Percentiles rank a stretch among this genome's conserved stretches.
Evolutionary conservation across 768 basidiomycete species (phyloP).

Genomic region (Rhizopogon vulgaris): DNA sequence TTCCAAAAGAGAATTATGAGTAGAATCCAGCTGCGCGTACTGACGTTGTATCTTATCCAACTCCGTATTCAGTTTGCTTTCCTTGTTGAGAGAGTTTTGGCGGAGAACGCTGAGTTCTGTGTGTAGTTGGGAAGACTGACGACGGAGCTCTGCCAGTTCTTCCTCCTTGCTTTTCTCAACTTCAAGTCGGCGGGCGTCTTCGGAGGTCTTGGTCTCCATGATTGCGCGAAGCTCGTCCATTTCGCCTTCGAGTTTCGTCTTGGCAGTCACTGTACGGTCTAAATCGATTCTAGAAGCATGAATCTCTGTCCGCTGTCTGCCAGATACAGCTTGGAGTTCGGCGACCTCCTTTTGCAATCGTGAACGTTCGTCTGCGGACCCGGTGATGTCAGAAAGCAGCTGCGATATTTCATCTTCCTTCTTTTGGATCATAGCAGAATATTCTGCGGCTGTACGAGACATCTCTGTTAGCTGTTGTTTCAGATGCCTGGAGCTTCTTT

Average conservation of each 20-base stretch:
- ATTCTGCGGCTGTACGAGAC: constrained; percentile 70
- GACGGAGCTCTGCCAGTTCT: constrained; percentile 70
- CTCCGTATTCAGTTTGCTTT: constrained; percentile 73
- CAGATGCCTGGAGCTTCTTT: constrained; percentile 61
- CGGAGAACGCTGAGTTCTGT: constrained; percentile 64
- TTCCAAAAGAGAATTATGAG: constrained; percentile 60
- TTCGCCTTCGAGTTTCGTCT: constrained; percentile 69
- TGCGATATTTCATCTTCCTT: constrained; percentile 67
- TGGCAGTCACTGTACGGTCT: constrained; percentile 39
- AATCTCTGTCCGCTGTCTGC: constrained; percentile 57
- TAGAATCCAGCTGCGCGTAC: constrained; percentile 50
- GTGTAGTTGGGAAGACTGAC: constrained; percentile 54
- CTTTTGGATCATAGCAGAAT: constrained; percentile 66
- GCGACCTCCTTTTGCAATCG: constrained; percentile 51
- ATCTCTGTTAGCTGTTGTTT: constrained; percentile 77
- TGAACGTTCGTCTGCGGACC: constrained; percentile 48
- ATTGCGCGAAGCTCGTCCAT: constrained; percentile 81
- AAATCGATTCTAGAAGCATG: constrained; percentile 50
- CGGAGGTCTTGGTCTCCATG: constrained; percentile 79
- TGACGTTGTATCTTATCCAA: constrained; percentile 60
- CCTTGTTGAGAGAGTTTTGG: constrained; percentile 51
- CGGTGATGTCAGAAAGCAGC: constrained; percentile 47
- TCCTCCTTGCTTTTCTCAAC: constrained; percentile 84
- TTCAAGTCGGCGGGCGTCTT: constrained; percentile 78
- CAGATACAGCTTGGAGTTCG: constrained; percentile 66